Evolutionary conservation across 1,284 basidiomycete species (phyloP), one percentile per base, ranked within the genome.

Genomic region (Bondarzewia mesenterica): DNA sequence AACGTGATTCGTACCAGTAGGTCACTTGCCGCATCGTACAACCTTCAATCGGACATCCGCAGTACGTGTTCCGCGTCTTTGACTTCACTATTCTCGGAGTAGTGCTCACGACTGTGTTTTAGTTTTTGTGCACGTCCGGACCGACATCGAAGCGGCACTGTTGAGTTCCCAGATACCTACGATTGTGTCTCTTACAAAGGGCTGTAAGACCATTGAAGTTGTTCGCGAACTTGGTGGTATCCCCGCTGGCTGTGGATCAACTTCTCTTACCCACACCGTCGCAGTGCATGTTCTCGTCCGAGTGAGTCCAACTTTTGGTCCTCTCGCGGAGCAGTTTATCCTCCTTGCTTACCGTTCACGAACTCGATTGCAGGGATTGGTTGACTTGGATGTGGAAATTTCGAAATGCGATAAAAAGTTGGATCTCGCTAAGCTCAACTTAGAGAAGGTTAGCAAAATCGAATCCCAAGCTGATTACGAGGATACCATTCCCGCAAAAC

Each of bases 21-120:
- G 32, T 94, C 90, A 0, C 74, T 98, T 42, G 86, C 90, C 15
- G 87, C 89, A 3, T 85, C 88, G n/a, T 99, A 97, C 67, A 91
- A 88, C 65, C 67, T 99, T 42, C 89, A 92, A 57, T 86, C 74
- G 35, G 89, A 96, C 60, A 86, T 95, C 36, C 88, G 93, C 64
- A 70, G 89, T 90, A 58, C 39, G 80, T 66, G 15, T 15, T 12
- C 14, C 40, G 8, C 7, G 41, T 36, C 20, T 14, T n/a, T 46
- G 12, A 25, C 49, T 22, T 26, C 18, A 20, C 22, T 44, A 44
- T 35, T n/a, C n/a, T n/a, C n/a, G n/a, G n/a, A n/a, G n/a, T n/a
- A n/a, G 21, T n/a, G 6, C 39, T 3, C 16, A 50, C 21, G 18
- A n/a, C 22, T 29, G 15, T 35, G 14, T 51, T 36, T 6, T 55